Evolutionary conservation across 768 basidiomycete genomes (phyloP), one percentile per base, ranked within the genome.

Genomic region (Trametes villosa): DNA sequence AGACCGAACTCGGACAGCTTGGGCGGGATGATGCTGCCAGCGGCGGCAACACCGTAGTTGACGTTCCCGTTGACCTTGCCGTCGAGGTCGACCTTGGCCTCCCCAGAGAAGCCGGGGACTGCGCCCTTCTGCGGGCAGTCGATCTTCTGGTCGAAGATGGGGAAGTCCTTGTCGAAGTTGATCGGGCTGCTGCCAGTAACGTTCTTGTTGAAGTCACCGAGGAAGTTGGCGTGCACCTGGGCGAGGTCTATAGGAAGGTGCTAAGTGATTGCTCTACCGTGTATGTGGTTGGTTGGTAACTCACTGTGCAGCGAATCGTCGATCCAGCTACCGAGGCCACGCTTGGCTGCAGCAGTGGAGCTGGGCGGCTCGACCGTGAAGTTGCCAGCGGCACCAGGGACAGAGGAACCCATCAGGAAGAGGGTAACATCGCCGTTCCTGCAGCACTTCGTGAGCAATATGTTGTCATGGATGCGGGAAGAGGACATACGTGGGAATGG

Each of bases 1-100:
- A 65, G 34, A 30, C 38, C 24, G 57, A 59, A 57, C 29, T 66
- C 55, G 8, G 34, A 46, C 26, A 68, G 15, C 27, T 65, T 24
- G 33, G 53, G 56, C 2, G 83, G 83, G 2, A 82, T 53, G 48
- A 84, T 69, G 5, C 79, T 79, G 15, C 83, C 83, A 29, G 57
- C 68, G 0, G 76, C 80, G 7, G 74, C 78, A 8, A 83, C 67
- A 13, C 79, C 80, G 20, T 81, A 65, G 50, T 45, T 70, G 27
- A 77, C 62, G 11, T 71, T 70, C 1, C 74, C 72, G 3, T 72
- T 59, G 0, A 74, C 78, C 46, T 77, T 70, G 3, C 75, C 76
- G 13, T 68, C 53, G 22, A 69, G 62, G 30, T 66, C 66, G 11
- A 72, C 60, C 41, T 65, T 63, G 17, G 64, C 59, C n/a, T 58